Conservation (phyloP, 768 basidiomycete genomes). For the Tulasnella sp. region DNA sequence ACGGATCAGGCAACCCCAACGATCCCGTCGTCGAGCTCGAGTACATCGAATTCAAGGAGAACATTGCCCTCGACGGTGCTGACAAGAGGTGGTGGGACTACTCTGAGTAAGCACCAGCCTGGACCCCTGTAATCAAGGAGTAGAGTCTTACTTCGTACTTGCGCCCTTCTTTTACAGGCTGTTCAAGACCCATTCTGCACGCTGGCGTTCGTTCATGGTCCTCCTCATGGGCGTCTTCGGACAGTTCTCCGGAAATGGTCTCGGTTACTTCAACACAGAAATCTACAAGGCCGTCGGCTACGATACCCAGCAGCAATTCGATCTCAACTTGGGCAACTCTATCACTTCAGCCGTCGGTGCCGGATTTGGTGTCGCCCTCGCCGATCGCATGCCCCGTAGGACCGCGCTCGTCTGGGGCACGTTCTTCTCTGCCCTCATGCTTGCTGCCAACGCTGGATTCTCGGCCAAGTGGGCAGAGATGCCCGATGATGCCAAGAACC, state of each 20-base stretch:
- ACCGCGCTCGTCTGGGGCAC: conserved; percentile 29
- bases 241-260: conserved; percentile 47
- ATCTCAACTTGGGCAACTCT: conserved; percentile 28
- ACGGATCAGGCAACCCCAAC: conserved; percentile 41
- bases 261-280: conserved; percentile 35
- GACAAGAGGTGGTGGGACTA: conserved; percentile 52
- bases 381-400: conserved; percentile 27
- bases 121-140: too few species aligned
- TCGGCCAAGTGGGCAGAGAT: conserved; percentile 19
- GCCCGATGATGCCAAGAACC: conserved; percentile 15
- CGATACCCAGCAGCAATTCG: conserved; percentile 25
- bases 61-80: conserved; percentile 39
- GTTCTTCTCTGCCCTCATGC: conserved; percentile 23
- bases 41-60: conserved; percentile 43
- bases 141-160: neutral
- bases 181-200: conserved; percentile 37
- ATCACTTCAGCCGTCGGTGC: conserved; percentile 29
- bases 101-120: conserved; percentile 28
- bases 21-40: conserved; percentile 43
- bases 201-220: conserved; percentile 40
- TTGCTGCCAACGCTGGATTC: conserved; percentile 23
- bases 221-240: conserved; percentile 46
- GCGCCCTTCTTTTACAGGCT: conserved; percentile 5
- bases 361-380: conserved; percentile 25
- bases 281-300: conserved; percentile 24